These are phyloP conservation scores for Leishmania amazonensis DNA, from an alignment of 208 protist genomes.

Conservation along the genomic window DNA sequence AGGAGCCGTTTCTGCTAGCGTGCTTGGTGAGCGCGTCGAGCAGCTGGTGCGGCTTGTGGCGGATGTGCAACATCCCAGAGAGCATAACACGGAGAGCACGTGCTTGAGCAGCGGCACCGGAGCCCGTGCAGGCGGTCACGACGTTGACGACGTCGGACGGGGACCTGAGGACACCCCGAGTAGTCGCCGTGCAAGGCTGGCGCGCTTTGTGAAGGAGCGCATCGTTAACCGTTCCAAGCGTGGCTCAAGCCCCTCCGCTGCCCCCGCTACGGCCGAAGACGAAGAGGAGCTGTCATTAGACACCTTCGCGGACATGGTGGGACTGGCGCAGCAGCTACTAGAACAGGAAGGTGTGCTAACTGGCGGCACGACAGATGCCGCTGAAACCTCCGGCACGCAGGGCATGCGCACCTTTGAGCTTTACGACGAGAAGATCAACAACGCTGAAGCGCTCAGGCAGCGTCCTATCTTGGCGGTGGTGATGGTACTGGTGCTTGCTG, in stretches of 20 bases:
- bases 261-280: not conserved
- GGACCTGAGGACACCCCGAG: not conserved
- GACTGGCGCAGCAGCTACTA: constrained; percentile 34
- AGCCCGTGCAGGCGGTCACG: not conserved
- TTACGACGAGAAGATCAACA: constrained; percentile 27
- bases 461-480: constrained; percentile 51
- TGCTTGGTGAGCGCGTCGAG: constrained; percentile 38
- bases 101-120: not conserved
- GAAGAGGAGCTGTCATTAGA: constrained; percentile 21
- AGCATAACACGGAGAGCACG: not conserved
- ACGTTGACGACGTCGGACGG: not conserved
- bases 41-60: constrained; percentile 29
- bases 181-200: constrained; percentile 18
- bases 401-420: constrained; percentile 17
- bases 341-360: not conserved
- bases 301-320: constrained; percentile 20
- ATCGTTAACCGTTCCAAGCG: constrained; percentile 6
- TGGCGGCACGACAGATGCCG: not conserved
- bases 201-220: constrained; percentile 17
- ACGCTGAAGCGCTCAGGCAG: constrained; percentile 12
- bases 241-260: not conserved
- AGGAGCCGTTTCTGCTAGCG: constrained; percentile 27
- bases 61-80: not conserved
- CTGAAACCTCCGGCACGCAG: not conserved
- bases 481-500: constrained; percentile 47